These are phyloP conservation scores for Cercospora sojina DNA, from an alignment of 2,329 filamentous ascomycete genomes.

Conservation along the genomic window DNA sequence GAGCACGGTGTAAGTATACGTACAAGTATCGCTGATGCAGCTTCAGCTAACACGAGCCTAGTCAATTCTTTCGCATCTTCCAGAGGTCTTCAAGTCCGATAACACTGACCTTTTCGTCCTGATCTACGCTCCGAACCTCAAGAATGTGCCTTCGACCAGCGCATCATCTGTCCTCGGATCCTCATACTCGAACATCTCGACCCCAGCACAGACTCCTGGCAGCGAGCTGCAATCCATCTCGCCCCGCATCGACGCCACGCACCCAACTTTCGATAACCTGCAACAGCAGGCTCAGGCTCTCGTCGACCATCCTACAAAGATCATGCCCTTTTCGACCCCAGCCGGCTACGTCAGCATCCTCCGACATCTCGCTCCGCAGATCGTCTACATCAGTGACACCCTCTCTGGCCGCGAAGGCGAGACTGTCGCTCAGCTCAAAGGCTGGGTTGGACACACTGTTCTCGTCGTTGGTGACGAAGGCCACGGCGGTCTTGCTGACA, in stretches of 20 bases:
- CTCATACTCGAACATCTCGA: constrained; percentile 82
- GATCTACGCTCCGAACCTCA: constrained; percentile 80
- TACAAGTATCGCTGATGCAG: neutral
- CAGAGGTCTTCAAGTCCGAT: constrained; percentile 70
- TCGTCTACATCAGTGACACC: constrained; percentile 81
- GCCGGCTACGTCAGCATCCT: constrained; percentile 83
- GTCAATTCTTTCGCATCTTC: constrained; percentile 81
- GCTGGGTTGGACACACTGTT: constrained; percentile 62
- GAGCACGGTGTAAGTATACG: constrained; percentile 73
- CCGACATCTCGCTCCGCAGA: constrained; percentile 77
- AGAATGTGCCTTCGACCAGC: constrained; percentile 39
- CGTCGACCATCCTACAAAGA: constrained; percentile 81
- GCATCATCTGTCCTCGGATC: constrained; percentile 67
- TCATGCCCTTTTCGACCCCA: constrained; percentile 83
- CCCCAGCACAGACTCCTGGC: constrained; percentile 61
- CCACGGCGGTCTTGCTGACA: constrained; percentile 76
- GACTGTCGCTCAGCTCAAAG: constrained; percentile 65
- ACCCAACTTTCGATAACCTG: constrained; percentile 65
- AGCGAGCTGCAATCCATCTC: constrained; percentile 54
- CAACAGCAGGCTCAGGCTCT: constrained; percentile 76
- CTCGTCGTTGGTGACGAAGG: constrained; percentile 70
- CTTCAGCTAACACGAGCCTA: constrained; percentile 34
- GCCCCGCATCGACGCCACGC: constrained; percentile 43
- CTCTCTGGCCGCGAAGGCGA: constrained; percentile 67
- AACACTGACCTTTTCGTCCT: constrained; percentile 79